phyloP scores from a whole-genome alignment of 139 green algal species.

The Dunaliella primolecta region DNA sequence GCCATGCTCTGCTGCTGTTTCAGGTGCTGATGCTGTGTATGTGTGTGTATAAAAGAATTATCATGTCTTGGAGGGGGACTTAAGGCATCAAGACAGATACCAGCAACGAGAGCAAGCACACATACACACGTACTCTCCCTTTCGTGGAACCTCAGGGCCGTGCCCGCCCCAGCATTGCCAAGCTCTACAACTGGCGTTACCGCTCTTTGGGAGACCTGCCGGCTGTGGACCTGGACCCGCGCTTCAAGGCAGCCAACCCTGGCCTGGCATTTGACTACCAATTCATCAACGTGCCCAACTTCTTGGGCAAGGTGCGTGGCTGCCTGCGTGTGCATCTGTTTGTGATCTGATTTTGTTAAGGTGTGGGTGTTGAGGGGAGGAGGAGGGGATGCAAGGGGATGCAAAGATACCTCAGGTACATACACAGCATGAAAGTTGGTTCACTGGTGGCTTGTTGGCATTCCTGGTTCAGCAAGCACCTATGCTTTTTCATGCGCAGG shows the following conservation, averaged over 20 bases:
- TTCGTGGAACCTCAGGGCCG: slow-evolving; percentile 83
- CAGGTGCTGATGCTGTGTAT: too few species aligned
- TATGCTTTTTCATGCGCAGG: too few species aligned
- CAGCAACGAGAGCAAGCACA: too few species aligned
- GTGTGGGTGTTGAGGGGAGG: background rate
- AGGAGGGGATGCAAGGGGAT: too few species aligned
- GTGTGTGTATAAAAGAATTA: too few species aligned
- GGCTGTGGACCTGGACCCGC: slow-evolving; percentile 42
- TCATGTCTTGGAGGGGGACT: too few species aligned
- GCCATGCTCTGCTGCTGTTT: too few species aligned
- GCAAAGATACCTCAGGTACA: too few species aligned
- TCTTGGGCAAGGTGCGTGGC: slow-evolving; percentile 45
- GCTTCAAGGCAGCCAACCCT: slow-evolving; percentile 75
- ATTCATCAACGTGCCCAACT: slow-evolving; percentile 89
- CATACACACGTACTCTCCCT: too few species aligned
- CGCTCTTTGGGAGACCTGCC: slow-evolving; percentile 84
- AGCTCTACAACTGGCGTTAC: slow-evolving; percentile 98
- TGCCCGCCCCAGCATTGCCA: slow-evolving; percentile 77
- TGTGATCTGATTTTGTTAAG: background rate
- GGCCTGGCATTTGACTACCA: slow-evolving; percentile 91
- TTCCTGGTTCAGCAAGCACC: too few species aligned
- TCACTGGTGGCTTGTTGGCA: background rate
- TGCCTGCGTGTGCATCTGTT: background rate
- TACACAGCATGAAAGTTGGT: background rate
- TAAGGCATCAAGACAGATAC: too few species aligned